These are phyloP conservation scores for Vicia sativa DNA, from an alignment of 306 rosid species.

Conservation along the genomic window DNA sequence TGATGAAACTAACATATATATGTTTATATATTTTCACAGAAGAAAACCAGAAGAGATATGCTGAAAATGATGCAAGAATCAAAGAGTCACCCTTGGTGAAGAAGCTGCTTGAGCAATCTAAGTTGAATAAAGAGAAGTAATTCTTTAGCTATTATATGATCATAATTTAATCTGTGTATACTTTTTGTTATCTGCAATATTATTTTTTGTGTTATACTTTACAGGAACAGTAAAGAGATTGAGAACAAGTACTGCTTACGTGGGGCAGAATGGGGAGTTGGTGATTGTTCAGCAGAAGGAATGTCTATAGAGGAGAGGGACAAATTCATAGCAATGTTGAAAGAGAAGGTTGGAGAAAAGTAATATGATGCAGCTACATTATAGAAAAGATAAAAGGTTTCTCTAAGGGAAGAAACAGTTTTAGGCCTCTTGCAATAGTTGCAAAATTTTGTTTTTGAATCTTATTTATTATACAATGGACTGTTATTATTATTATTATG, in stretches of 20 bases:
- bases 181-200: conserved; percentile 24
- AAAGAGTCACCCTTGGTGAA: conserved; percentile 68
- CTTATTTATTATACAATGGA: conserved; percentile 14
- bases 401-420: conserved; percentile 3
- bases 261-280: conserved; percentile 97
- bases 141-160: background rate
- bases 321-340: conserved; percentile 71
- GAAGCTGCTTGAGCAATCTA: conserved; percentile 72
- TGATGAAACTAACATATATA: conserved; percentile 33
- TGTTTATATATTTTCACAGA: conserved; percentile 50
- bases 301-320: conserved; percentile 77
- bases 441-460: conserved; percentile 21
- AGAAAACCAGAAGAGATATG: conserved; percentile 87
- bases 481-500: background rate
- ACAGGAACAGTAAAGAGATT: conserved; percentile 67
- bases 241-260: conserved; percentile 86
- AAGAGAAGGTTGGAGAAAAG: conserved; percentile 62
- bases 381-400: background rate
- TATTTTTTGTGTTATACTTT: background rate
- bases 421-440: conserved; percentile 26
- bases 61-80: conserved; percentile 78
- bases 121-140: conserved; percentile 89
- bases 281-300: conserved; percentile 86
- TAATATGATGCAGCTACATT: conserved; percentile 30
- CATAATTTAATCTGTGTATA: background rate